Base-by-base conservation (phyloP, 1,284 basidiomycete genomes). In the Pterulicium gracile region DNA sequence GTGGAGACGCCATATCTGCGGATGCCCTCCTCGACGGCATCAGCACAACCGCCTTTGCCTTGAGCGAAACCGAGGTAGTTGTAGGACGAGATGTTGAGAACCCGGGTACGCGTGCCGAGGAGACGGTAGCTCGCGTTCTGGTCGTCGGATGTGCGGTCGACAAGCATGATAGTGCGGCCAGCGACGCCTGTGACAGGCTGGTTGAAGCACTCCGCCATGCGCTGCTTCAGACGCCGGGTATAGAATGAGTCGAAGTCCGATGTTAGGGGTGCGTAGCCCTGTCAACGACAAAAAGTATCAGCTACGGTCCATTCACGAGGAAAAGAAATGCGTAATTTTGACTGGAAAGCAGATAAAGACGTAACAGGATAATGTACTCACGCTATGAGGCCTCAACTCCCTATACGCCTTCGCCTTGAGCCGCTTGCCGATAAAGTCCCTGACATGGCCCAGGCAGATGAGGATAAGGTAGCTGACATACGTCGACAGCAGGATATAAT, bases 161-260 rank as follows among this genome's bases (percentile, higher is more conserved):
- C 77, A 47, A 88, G 75, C 44, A 84, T 65, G 55, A 97, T 91
- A 27, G 95, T 96, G 45, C 96, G 88, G 2, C 94, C 95, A 14
- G 95, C 90, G 20, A 98, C 95, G 22, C 92, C 92, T 0, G 95
- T 97, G 49, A 89, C 81, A 17, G 95, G 95, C 48, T 92, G 81
- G 1, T 87, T 82, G 67, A 99, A 98, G 62, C 93, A 96, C 64
- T 97, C 92, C 59, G 97, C 94, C 64, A 99, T 82, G 47, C 95
- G 88, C 19, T 75, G 72, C 67, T 98, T 98, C 55, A 98, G 77
- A 4, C 94, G 84, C 49, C 95, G 88, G 48, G 93, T 97, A 72
- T 98, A 98, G 71, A 98, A 99, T 22, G 94, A 98, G 67, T 98
- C 96, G 57, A 98, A 98, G 64, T 98, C 95, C 24, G 93, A 96